Base-by-base conservation (phyloP, 1,284 basidiomycete genomes). In the Leccinum ponderosum region DNA sequence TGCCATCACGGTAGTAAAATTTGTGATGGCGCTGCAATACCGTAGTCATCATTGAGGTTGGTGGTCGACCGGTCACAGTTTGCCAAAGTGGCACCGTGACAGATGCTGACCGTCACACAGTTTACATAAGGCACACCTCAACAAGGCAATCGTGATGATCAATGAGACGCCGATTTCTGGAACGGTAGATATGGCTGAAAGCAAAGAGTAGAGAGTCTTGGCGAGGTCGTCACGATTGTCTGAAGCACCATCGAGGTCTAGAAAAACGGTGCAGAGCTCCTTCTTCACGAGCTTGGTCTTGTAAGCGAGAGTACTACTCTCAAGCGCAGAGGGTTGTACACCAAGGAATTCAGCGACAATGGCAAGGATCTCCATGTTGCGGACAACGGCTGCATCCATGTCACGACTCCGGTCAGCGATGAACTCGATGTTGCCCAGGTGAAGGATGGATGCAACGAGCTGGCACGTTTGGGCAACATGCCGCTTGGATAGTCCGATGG, bases 391-490 rank as follows among this genome's bases (percentile, higher is more conserved):
- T 1, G 94, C 92, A 65, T 96, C 95, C 71, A 94, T 89, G 66
- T 96, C 94, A 37, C 89, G 82, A 63, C 81, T 78, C 6, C 89
- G 84, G 74, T 96, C 94, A 61, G 91, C 82, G 17, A 82, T 87
- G 76, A 99, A 99, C 68, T 98, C 93, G 64, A 99, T 83, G 74
- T 98, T 98, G 25, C 97, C 95, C 37, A 98, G 87, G 73, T 98
- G 96, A 22, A 99, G 86, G 68, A 99, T 97, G 42, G 95, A 93
- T 6, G 96, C 95, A 58, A 98, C 79, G 44, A 98, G 85, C 75
- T 98, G 95, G 73, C 95, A 97, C 2, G 96, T 91, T 75, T 97
- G 94, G 0, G 95, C 94, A 47, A 98, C 95, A 64, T 94, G 89
- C 31, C 93, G 86, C 74, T 97, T 97, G 20, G 94, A 95, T 66